phyloP scores from a whole-genome alignment of 2,329 filamentous ascomycete species.

The Gliomastix tumulicola region DNA sequence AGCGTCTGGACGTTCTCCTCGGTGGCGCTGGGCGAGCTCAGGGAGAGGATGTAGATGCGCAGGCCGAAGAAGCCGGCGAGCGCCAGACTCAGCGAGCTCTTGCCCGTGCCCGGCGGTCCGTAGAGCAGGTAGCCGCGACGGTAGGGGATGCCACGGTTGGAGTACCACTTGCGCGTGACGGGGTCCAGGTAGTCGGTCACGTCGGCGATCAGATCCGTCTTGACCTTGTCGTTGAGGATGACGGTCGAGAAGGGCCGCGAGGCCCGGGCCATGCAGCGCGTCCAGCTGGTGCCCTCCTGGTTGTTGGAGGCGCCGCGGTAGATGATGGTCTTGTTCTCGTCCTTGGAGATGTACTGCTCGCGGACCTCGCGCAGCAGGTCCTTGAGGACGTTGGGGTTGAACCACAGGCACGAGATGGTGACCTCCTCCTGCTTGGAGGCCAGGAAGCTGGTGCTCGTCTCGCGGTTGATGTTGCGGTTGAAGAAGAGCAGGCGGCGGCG shows the following conservation, averaged over 20 bases:
- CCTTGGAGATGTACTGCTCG: slow-evolving; percentile 45
- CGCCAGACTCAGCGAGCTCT: slow-evolving; percentile 65
- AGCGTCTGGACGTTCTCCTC: slow-evolving; percentile 60
- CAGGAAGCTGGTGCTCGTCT: slow-evolving; percentile 28
- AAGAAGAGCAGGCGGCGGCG: slow-evolving; percentile 51
- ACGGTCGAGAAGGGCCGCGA: slow-evolving; percentile 59
- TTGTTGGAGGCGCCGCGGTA: slow-evolving; percentile 47
- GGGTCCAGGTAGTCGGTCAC: slow-evolving; percentile 58
- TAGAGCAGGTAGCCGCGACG: slow-evolving; percentile 76
- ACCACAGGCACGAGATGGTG: slow-evolving; percentile 53
- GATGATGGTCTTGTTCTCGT: slow-evolving; percentile 57
- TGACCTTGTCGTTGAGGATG: slow-evolving; percentile 54
- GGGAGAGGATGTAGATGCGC: slow-evolving; percentile 64
- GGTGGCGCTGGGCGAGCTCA: slow-evolving; percentile 54
- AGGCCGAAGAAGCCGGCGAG: slow-evolving; percentile 64
- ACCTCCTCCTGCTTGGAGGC: slow-evolving; percentile 52
- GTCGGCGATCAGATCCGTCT: slow-evolving; percentile 52
- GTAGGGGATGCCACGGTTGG: slow-evolving; percentile 78
- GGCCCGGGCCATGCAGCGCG: slow-evolving; percentile 53
- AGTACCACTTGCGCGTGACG: slow-evolving; percentile 68
- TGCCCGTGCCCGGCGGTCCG: slow-evolving; percentile 75
- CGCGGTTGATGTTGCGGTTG: slow-evolving; percentile 40
- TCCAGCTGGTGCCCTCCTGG: slow-evolving; percentile 36
- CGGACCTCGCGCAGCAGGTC: slow-evolving; percentile 54
- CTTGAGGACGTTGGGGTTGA: slow-evolving; percentile 54